These are phyloP conservation scores for Capronia americana DNA, from an alignment of 2,329 filamentous ascomycete genomes.

Conservation along the genomic window DNA sequence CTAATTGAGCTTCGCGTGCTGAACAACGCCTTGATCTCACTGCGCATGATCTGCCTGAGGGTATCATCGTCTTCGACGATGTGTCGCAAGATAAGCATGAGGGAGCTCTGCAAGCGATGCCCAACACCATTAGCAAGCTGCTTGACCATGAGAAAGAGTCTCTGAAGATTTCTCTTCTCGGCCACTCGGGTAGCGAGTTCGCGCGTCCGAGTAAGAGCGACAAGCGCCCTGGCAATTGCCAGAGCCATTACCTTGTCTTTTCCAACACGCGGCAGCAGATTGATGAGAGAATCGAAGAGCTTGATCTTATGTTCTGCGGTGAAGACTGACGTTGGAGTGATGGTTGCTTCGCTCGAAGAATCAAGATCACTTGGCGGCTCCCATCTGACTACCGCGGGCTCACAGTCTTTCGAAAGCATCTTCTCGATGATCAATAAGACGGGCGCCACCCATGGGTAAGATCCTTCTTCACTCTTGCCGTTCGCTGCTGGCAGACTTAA, in stretches of 20 bases:
- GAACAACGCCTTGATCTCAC: constrained; percentile 82
- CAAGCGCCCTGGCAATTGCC: constrained; percentile 80
- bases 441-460: constrained; percentile 92
- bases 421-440: constrained; percentile 89
- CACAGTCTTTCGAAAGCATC: constrained; percentile 85
- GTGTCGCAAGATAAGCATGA: constrained; percentile 88
- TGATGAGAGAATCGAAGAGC: constrained; percentile 78
- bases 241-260: constrained; percentile 86
- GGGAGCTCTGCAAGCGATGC: constrained; percentile 70
- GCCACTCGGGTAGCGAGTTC: constrained; percentile 76
- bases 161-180: constrained; percentile 86
- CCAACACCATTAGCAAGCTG: constrained; percentile 83
- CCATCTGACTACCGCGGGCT: constrained; percentile 78
- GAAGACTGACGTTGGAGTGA: constrained; percentile 66
- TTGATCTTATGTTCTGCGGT: constrained; percentile 69
- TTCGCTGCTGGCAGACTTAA: constrained; percentile 66
- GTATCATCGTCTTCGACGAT: constrained; percentile 93
- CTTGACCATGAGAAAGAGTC: constrained; percentile 93
- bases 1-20: constrained; percentile 61
- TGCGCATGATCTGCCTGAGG: constrained; percentile 87
- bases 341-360: constrained; percentile 61
- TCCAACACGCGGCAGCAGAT: constrained; percentile 82
- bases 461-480: constrained; percentile 71
- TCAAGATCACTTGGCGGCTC: constrained; percentile 56
- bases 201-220: constrained; percentile 83